Conservation (phyloP, 352 stramenopile species). For the Phytophthora ramorum region DNA sequence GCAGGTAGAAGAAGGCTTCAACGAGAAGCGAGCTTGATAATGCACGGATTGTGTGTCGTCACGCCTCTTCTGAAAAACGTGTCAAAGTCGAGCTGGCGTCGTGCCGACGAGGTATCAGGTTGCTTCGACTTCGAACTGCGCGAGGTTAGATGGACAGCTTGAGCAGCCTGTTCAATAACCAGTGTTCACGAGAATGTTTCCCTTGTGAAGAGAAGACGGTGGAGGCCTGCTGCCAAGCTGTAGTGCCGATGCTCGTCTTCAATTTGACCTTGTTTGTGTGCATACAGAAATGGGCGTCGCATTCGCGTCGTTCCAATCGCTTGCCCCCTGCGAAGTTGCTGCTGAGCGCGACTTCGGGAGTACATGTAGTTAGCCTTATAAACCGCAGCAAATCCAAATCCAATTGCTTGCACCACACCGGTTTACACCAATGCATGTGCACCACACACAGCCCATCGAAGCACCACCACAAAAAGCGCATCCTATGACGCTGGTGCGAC, state of each 20-base stretch:
- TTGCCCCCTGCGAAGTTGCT: too few relatives aligned
- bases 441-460: neutral
- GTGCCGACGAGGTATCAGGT: neutral
- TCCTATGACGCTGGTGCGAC: constrained; percentile 42
- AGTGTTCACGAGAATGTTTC: too few relatives aligned
- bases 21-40: neutral
- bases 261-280: constrained; percentile 3
- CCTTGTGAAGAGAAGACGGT: too few relatives aligned
- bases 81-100: neutral
- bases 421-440: constrained; percentile 1
- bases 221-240: neutral
- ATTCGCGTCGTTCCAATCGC: constrained; percentile 30
- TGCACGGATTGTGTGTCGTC: neutral
- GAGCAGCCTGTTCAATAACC: too few relatives aligned
- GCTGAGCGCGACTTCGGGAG: too few relatives aligned
- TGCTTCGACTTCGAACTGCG: neutral
- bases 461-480: constrained; percentile 1
- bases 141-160: too few relatives aligned
- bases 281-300: constrained; percentile 3
- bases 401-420: constrained; percentile 13
- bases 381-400: too few relatives aligned
- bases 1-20: neutral
- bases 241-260: neutral
- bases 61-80: neutral
- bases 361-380: too few relatives aligned